Conservation (phyloP, 2,329 filamentous ascomycete species). For the Claviceps humidiphila region DNA sequence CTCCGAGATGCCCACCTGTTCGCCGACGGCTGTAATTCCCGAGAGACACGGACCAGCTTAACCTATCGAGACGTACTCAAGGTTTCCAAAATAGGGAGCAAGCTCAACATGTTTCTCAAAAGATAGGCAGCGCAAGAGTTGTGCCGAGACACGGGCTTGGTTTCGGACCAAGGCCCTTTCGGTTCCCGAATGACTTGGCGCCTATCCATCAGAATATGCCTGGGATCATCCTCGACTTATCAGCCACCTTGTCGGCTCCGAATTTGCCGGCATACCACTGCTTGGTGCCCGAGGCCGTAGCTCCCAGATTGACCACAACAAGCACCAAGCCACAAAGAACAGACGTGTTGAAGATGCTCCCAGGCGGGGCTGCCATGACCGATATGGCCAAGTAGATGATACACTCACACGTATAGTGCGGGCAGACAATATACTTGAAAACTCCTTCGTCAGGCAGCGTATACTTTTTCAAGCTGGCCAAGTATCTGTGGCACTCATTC, state of each 20-base stretch:
- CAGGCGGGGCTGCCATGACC: slow-evolving; percentile 57
- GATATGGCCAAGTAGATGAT: slow-evolving; percentile 70
- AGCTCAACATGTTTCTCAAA: slow-evolving; percentile 40
- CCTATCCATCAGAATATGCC: slow-evolving; percentile 37
- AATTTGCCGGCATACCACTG: slow-evolving; percentile 71
- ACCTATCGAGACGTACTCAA: slow-evolving; percentile 80
- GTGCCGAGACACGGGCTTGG: no score
- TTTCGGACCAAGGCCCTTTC: no score
- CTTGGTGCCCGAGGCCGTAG: slow-evolving; percentile 67
- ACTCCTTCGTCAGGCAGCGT: slow-evolving; percentile 60
- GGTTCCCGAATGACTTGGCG: no score
- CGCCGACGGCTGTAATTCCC: slow-evolving; percentile 38
- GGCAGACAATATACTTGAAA: slow-evolving; percentile 64
- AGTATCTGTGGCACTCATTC: slow-evolving; percentile 57
- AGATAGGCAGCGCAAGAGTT: slow-evolving; percentile 9
- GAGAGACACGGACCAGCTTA: slow-evolving; percentile 54
- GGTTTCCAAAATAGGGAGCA: slow-evolving; percentile 60
- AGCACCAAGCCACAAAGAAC: slow-evolving; percentile 58
- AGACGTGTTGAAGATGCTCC: slow-evolving; percentile 55
- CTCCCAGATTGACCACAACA: slow-evolving; percentile 64
- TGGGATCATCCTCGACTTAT: slow-evolving; percentile 67
- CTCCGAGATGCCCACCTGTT: slow-evolving; percentile 37
- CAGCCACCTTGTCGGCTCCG: slow-evolving; percentile 46
- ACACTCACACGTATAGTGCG: slow-evolving; percentile 87
- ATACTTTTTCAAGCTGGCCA: slow-evolving; percentile 66